Conservation (phyloP, 1,284 basidiomycete species). For the Moesziomyces parantarcticus region DNA sequence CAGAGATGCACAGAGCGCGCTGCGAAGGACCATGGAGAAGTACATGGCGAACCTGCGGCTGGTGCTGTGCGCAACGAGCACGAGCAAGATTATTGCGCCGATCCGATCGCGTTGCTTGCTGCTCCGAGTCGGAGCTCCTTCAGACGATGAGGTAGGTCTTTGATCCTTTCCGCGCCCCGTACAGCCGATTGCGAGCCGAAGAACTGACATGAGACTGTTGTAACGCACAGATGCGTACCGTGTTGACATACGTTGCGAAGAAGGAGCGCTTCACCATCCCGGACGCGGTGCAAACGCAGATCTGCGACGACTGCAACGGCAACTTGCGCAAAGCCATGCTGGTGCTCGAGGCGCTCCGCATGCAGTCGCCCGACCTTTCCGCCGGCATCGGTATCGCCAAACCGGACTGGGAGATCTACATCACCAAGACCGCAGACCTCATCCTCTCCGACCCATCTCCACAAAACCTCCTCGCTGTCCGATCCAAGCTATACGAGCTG, state of each 20-base stretch:
- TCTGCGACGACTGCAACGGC: conserved; percentile 83
- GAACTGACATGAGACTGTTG: background rate
- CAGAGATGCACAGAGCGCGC: conserved; percentile 94
- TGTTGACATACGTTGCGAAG: conserved; percentile 81
- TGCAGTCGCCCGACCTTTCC: conserved; percentile 70
- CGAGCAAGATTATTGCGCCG: conserved; percentile 94
- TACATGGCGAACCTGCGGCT: conserved; percentile 98
- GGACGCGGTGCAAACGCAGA: conserved; percentile 77
- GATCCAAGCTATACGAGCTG: conserved; percentile 93
- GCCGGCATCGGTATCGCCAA: conserved; percentile 82
- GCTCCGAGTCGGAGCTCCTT: conserved; percentile 90
- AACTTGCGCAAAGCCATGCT: conserved; percentile 95
- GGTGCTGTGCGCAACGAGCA: conserved; percentile 97
- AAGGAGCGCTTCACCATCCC: conserved; percentile 85
- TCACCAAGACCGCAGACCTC: conserved; percentile 88
- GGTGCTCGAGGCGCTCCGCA: conserved; percentile 92
- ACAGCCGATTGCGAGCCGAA: background rate
- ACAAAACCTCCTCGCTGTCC: conserved; percentile 86
- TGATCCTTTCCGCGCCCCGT: too few species aligned
- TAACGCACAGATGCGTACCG: conserved; percentile 77
- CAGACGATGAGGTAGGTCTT: conserved; percentile 72
- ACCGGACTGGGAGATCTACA: conserved; percentile 99
- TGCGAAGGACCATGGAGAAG: conserved; percentile 97
- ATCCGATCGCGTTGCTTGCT: conserved; percentile 95
- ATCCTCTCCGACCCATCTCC: conserved; percentile 95